Evolutionary conservation across 805 yeast genomes (phyloP), one percentile per base, ranked within the genome.

Genomic region (Wickerhamomyces xylosicus): DNA sequence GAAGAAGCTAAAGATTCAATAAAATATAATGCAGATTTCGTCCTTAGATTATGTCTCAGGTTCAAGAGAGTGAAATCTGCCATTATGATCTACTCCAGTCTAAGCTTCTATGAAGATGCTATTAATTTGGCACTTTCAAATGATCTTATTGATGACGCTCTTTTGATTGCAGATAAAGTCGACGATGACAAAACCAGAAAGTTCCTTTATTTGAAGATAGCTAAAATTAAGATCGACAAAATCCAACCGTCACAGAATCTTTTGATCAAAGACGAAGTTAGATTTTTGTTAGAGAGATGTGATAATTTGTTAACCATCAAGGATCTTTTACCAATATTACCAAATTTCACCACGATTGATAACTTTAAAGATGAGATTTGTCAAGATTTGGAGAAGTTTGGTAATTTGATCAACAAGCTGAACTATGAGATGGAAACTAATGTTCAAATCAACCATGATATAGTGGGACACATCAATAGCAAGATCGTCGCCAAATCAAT

Each of bases 361-460:
- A 78, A 82, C 43, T 74, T 92, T 51, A 85, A 86, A 47, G 84
- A 82, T 35, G 95, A 87, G 48, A 74, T 92, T 33, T 85, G 89
- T 25, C 66, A 68, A 35, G 80, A 90, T n/a, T 62, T 92, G 45
- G 89, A 85, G 52, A 68, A 67, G 21, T 81, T 85, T 52, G 85
- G 87, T 36, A 57, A 66, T 19, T 70, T 71, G 32, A 82, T 92
- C 58, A 71, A 69, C 35, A 71, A 73, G 37, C 63, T 87, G 28
- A 75, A 86, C 2, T 54, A 65, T 16, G 95, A 86, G 42, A 90
- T 90, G 80, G 74, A 73, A 34, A 79, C 77, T 16, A 81, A 95
- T 0, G 62, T 86, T 15, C 47, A 57, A 1, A 79, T 85, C 22
- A 76, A 67, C 42, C 71, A 71, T 17, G 73, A 71, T 29, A 74